phyloP scores from a whole-genome alignment of 345 rosid genomes.

The Tarenaya hassleriana region DNA sequence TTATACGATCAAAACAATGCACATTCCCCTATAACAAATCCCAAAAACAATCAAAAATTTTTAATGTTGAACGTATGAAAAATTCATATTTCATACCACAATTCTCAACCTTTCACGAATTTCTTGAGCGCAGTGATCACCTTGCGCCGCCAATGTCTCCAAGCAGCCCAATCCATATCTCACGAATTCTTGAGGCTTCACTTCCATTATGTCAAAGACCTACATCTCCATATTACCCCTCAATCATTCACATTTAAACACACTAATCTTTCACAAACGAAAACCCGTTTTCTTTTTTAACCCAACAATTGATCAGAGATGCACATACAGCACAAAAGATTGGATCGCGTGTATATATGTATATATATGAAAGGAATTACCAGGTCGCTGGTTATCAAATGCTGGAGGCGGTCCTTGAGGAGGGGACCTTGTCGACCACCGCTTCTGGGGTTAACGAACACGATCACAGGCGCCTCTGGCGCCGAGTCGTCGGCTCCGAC shows the following conservation, averaged over 20 bases:
- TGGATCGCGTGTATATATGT: too few relatives aligned
- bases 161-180: slow-evolving; percentile 71
- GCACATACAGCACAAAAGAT: too few relatives aligned
- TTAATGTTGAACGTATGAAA: background rate
- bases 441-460: slow-evolving; percentile 72
- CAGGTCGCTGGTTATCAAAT: slow-evolving; percentile 75
- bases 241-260: background rate
- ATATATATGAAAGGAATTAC: slow-evolving; percentile 21
- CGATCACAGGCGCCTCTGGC: slow-evolving; percentile 72
- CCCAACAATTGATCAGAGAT: too few relatives aligned
- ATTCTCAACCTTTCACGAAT: slow-evolving; percentile 69
- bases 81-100: slow-evolving; percentile 43
- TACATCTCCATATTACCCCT: slow-evolving; percentile 9
- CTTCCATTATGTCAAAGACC: slow-evolving; percentile 80
- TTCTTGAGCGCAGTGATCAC: slow-evolving; percentile 75
- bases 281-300: background rate
- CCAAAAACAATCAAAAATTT: background rate
- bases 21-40: background rate
- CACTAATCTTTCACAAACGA: background rate
- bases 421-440: slow-evolving; percentile 82
- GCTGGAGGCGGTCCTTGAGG: slow-evolving; percentile 60
- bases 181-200: slow-evolving; percentile 78
- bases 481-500: background rate
- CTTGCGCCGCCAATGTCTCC: slow-evolving; percentile 63
- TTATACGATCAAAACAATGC: slow-evolving; percentile 22